Conservation (phyloP, 2,329 filamentous ascomycete species). For the Aureobasidium zeae region DNA sequence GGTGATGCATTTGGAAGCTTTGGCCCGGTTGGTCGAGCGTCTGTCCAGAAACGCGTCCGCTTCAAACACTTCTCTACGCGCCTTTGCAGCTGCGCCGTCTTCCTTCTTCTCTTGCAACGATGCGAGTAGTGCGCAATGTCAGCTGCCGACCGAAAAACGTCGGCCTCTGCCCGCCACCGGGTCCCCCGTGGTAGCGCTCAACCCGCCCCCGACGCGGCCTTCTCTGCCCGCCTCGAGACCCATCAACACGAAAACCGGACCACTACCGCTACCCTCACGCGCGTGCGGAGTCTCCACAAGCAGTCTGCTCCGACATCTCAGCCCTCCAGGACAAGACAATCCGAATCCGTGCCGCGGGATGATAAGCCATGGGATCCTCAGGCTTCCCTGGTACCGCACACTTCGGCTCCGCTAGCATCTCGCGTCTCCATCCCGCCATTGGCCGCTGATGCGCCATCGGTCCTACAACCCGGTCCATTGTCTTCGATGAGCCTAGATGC, state of each 20-base stretch:
- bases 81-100: too few relatives aligned
- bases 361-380: conserved; percentile 61
- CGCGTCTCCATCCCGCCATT: conserved; percentile 53
- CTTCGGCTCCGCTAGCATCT: conserved; percentile 62
- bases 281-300: conserved; percentile 32
- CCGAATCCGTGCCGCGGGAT: neutral
- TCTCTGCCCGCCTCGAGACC: conserved; percentile 28
- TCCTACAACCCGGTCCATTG: conserved; percentile 59
- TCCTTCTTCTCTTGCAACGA: conserved; percentile 12
- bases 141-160: conserved; percentile 18
- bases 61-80: too few relatives aligned
- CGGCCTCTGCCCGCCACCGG: conserved; percentile 25
- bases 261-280: conserved; percentile 27
- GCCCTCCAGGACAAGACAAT: conserved; percentile 1
- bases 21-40: neutral
- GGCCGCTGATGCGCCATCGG: conserved; percentile 57
- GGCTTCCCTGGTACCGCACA: conserved; percentile 62
- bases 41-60: conserved; percentile 4
- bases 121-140: conserved; percentile 14
- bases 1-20: conserved; percentile 8
- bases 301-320: conserved; percentile 23
- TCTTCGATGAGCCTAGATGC: conserved; percentile 63
- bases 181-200: conserved; percentile 26
- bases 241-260: conserved; percentile 30
- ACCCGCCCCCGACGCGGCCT: neutral